These are phyloP conservation scores for Aspergillus sojae DNA, from an alignment of 2,329 filamentous ascomycete species.

Conservation along the genomic window DNA sequence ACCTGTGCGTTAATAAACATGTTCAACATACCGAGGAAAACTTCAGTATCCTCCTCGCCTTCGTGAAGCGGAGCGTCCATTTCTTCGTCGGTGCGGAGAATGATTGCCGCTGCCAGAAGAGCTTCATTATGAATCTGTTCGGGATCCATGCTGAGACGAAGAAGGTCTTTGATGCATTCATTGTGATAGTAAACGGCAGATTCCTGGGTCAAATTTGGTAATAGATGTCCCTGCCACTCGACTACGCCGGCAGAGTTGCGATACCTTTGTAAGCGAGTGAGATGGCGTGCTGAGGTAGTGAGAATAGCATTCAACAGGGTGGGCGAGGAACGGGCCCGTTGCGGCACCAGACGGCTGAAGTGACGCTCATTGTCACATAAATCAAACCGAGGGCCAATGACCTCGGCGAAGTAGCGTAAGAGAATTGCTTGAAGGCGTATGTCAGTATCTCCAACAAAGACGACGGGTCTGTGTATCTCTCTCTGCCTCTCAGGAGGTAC, in stretches of 20 bases:
- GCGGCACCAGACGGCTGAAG: slow-evolving; percentile 46
- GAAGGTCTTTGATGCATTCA: slow-evolving; percentile 44
- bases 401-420: slow-evolving; percentile 9
- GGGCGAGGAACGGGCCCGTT: slow-evolving; percentile 43
- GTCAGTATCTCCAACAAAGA: not conserved
- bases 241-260: slow-evolving; percentile 21
- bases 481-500: not conserved
- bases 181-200: slow-evolving; percentile 46
- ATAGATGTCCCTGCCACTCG: slow-evolving; percentile 26
- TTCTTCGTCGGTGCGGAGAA: slow-evolving; percentile 46
- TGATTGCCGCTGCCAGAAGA: slow-evolving; percentile 41
- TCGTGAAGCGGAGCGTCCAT: slow-evolving; percentile 35
- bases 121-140: slow-evolving; percentile 41
- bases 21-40: slow-evolving; percentile 26
- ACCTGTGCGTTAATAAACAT: slow-evolving; percentile 26
- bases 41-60: slow-evolving; percentile 22
- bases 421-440: slow-evolving; percentile 10
- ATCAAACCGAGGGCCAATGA: slow-evolving; percentile 36
- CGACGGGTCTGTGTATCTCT: not conserved
- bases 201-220: slow-evolving; percentile 36
- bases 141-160: slow-evolving; percentile 40
- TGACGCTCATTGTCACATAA: slow-evolving; percentile 46
- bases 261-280: slow-evolving; percentile 34
- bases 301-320: slow-evolving; percentile 45
- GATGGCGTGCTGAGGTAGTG: slow-evolving; percentile 42